These are phyloP conservation scores for Echinosophora koreensis DNA, from an alignment of 306 rosid genomes.

Conservation along the genomic window DNA sequence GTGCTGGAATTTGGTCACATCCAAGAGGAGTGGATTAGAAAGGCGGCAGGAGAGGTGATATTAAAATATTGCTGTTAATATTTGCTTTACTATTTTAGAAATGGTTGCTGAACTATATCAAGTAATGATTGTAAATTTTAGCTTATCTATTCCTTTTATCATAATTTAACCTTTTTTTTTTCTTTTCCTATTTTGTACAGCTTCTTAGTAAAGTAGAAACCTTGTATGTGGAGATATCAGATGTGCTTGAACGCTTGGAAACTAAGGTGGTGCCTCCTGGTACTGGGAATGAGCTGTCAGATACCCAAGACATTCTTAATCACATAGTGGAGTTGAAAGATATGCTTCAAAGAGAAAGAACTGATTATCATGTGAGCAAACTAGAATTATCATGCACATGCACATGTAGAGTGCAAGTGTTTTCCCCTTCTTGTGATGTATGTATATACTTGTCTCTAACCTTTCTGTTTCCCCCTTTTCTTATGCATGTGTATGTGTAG, in stretches of 20 bases:
- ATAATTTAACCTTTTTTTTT: slow-evolving; percentile 32
- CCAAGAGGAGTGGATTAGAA: slow-evolving; percentile 78
- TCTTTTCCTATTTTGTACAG: slow-evolving; percentile 52
- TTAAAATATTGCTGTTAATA: slow-evolving; percentile 24
- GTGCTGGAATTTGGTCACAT: slow-evolving; percentile 76
- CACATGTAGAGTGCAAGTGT: slow-evolving; percentile 25
- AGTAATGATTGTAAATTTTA: slow-evolving; percentile 21
- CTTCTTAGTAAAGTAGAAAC: slow-evolving; percentile 75
- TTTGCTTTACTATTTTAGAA: slow-evolving; percentile 36
- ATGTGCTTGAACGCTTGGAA: slow-evolving; percentile 72
- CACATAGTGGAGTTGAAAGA: slow-evolving; percentile 75
- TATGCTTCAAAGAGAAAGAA: slow-evolving; percentile 71
- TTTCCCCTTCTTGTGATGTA: not conserved
- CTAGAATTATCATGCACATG: slow-evolving; percentile 9
- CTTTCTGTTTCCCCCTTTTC: slow-evolving; percentile 14
- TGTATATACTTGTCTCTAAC: slow-evolving; percentile 38
- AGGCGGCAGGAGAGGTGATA: slow-evolving; percentile 85
- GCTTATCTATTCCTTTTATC: slow-evolving; percentile 20
- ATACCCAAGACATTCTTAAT: slow-evolving; percentile 60
- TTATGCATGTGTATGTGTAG: slow-evolving; percentile 48
- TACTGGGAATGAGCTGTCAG: slow-evolving; percentile 55
- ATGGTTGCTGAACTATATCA: slow-evolving; percentile 12
- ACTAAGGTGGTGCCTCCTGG: slow-evolving; percentile 58
- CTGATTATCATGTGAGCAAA: slow-evolving; percentile 78
- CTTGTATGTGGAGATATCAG: slow-evolving; percentile 77